Percentiles rank a stretch among this genome's conserved stretches.
These are phyloP conservation scores for Dactylonectria macrodidyma DNA, from an alignment of 2,329 filamentous ascomycete species.

Conservation along the genomic window DNA sequence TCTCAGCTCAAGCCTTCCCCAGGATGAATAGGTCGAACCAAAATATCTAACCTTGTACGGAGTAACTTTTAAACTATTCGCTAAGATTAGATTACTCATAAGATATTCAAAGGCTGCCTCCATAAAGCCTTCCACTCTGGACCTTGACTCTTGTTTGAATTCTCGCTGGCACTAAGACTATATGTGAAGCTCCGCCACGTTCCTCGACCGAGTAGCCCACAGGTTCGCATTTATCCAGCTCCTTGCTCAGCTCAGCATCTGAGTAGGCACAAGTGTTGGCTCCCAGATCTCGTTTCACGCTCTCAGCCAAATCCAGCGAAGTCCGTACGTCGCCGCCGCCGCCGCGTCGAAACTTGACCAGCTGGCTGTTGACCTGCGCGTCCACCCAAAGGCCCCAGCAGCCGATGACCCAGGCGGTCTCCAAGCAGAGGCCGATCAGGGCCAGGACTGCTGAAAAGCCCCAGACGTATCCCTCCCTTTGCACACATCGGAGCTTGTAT, in stretches of 20 bases:
- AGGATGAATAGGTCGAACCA: no score
- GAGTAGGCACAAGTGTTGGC: constrained; percentile 10
- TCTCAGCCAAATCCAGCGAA: constrained; percentile 4
- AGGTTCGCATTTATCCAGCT: constrained; percentile 3
- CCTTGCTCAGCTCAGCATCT: constrained; percentile 1
- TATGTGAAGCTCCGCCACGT: neutral
- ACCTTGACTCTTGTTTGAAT: neutral
- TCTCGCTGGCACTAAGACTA: neutral
- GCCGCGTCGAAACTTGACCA: neutral
- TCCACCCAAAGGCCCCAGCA: constrained; percentile 9
- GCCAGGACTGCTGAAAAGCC: constrained; percentile 4
- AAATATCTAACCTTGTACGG: no score
- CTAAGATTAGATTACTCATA: no score
- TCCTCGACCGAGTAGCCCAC: constrained; percentile 6
- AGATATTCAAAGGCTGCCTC: neutral
- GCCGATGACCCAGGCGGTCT: neutral
- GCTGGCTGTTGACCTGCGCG: constrained; percentile 10
- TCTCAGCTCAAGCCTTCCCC: no score
- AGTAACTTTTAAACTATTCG: no score
- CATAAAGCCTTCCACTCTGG: neutral
- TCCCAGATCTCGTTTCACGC: constrained; percentile 8
- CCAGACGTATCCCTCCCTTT: neutral
- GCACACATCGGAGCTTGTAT: neutral
- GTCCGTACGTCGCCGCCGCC: neutral
- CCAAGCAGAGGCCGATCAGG: constrained; percentile 2